Evolutionary conservation across 768 basidiomycete species (phyloP), one percentile per base, ranked within the genome.

Genomic region (Rhizopogon vinicolor): DNA sequence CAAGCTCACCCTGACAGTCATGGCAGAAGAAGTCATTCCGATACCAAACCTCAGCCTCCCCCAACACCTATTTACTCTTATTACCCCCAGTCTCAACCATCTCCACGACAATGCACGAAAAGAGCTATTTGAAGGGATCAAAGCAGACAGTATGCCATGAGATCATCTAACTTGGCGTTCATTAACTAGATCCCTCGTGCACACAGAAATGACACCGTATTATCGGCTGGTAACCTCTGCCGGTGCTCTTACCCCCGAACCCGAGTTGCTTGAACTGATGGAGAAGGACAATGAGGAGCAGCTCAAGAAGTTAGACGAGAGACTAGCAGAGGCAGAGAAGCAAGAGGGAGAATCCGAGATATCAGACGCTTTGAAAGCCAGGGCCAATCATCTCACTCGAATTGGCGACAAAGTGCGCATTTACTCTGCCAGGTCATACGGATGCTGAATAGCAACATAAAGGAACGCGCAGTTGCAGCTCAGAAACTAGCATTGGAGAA

Each of bases 261-360:
- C 80, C 2, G 68, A 43, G 8, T 56, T 58, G 6, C 56, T 58
- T 6, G 58, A 57, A 28, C 46, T 56, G 19, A 58, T 58, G 58
- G 81, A 89, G 65, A 78, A 80, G 48, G 78, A 81, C 37, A 98
- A 98, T 69, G 71, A 77, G 52, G 82, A 81, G 44, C 83, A 89
- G 63, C 79, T 98, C 29, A 77, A 82, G 50, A 81, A 79, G 62
- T 72, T 98, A 10, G 90, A 96, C 52, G 84, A 84, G 57, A 77
- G 88, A 44, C 75, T 97, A 39, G 83, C 80, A 52, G 93, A 96
- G 61, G 94, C 96, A 0, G 81, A 92, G 74, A 88, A 91, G 75
- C 91, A 85, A 2, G 87, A 95, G 65, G 96, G 95, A 56, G 95
- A 98, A 69, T 87, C 87, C 1, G 96, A 98, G 70, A 91, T 98